Evolutionary conservation across 2,329 filamentous ascomycete genomes (phyloP), one percentile per base, ranked within the genome.

Genomic region (Metarhizium robertsii): DNA sequence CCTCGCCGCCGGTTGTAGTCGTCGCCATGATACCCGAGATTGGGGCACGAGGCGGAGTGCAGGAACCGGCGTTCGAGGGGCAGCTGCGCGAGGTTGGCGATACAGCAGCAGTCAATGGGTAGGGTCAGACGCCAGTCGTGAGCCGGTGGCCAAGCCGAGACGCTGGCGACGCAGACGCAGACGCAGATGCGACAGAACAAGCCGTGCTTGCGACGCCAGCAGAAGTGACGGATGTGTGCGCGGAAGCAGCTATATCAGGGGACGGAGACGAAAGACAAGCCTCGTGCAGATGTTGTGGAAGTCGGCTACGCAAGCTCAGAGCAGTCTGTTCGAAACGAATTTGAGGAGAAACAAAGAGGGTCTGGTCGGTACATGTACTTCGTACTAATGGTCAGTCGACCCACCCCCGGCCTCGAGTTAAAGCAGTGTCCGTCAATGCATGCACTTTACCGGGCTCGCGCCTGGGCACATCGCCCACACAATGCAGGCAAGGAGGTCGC

Each of bases 11-110:
- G 60, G 61, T 64, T 62, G 64, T 61, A 61, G 64, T 62, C 58
- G 67, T 65, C 57, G 67, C 67, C 73, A 75, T 75, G 64, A 56
- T 63, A 57, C 53, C 38, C 48, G 47, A 38, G 40, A 54, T 42
- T 40, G 50, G 55, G 36, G 32, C 29, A 40, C 50, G 50, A 16
- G 49, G 25, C 14, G n/a, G 14, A 25, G 13, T 42, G 53, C 50
- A 29, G 25, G 30, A 14, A 11, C 47, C 56, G 58, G 30, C 46
- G 18, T 43, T 34, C 30, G 36, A 36, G 47, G 42, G 57, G 25
- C 49, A 52, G 54, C 46, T 55, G 30, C 51, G 53, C 52, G 47
- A 54, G 47, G 40, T 20, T 25, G 48, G 16, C 34, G 14, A 48
- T 16, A 10, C 3, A 30, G 25, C 25, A n/a, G 25, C 45, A 48